Evolutionary conservation across 1,139 yeast species (phyloP), one percentile per base, ranked within the genome.

Genomic region (Taiozyma sp.): DNA sequence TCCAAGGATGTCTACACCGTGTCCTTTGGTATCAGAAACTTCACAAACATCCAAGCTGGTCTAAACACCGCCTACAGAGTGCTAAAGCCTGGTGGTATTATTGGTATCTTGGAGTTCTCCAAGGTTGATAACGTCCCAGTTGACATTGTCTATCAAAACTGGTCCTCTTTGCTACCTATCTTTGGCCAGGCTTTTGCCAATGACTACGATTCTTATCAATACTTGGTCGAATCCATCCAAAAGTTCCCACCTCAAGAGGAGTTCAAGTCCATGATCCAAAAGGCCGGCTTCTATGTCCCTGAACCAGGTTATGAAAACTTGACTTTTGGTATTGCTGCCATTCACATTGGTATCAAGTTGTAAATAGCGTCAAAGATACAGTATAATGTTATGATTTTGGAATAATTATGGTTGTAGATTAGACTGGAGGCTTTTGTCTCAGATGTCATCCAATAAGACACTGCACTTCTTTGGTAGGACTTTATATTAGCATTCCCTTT

Each of bases 41-140:
- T 95, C 69, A 93, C 99, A 54, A 79, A 93, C 66, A 85, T 93
- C 59, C 97, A 92, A 71, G 91, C 90, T 10, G 99, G 98, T 32
- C 79, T 93, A 62, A 79, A 87, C 62, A 87, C 97, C 28, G 99
- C 99, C 38, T 88, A 92, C 73, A 81, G 99, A 62, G 96, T 92
- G 32, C 79, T 93, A 65, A 89, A 87, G 70, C 99, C 97, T n/a
- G 99, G 99, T 65, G 99, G 99, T 64, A 89, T 95, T 48, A 95
- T 93, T 68, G 97, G 97, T 41, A 92, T 98, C 70, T 78, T 93
- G 55, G 99, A 93, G 69, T 93, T 93, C 65, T 86, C 96, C 53
- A 93, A 91, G 66, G 97, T 95, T 53, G 87, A 88, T 52, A 87
- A 90, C 67, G 83, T 89, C 29, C 65, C 85, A 14, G 71, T 95